Percentiles rank a stretch among this genome's conserved stretches.
phyloP scores from a whole-genome alignment of 352 stramenopile species.

The Pilasporangium apinafurcum region DNA sequence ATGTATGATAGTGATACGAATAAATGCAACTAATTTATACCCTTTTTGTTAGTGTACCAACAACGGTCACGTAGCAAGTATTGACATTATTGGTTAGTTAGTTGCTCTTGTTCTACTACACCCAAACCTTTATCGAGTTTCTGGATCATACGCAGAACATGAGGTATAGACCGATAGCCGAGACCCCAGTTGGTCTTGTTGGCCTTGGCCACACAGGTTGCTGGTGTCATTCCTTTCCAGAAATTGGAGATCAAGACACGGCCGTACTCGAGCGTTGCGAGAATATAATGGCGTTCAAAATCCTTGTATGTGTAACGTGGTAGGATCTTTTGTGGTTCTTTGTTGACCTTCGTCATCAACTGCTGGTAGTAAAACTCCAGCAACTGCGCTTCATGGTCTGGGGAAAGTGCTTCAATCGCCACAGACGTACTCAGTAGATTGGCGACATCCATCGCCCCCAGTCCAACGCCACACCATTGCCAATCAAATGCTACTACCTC shows the following conservation, averaged over 20 bases:
- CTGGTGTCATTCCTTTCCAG: constrained; percentile 45
- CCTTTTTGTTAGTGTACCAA: too few species aligned
- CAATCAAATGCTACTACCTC: constrained; percentile 65
- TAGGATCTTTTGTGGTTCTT: constrained; percentile 1
- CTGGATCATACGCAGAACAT: constrained; percentile 49
- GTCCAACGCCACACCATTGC: constrained; percentile 60
- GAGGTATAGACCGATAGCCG: constrained; percentile 56
- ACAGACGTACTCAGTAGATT: constrained; percentile 69
- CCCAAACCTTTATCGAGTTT: constrained; percentile 33
- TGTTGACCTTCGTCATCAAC: constrained; percentile 13
- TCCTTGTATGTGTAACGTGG: constrained; percentile 34
- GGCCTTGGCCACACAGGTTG: constrained; percentile 26
- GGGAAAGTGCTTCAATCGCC: constrained; percentile 29
- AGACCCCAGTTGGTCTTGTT: constrained; percentile 62
- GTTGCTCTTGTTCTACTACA: constrained; percentile 27
- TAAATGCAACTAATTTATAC: too few species aligned
- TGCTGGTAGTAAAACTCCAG: constrained; percentile 51
- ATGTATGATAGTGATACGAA: too few species aligned
- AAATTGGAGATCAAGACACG: constrained; percentile 59
- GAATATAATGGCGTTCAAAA: constrained; percentile 48
- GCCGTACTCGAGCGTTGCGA: constrained; percentile 63
- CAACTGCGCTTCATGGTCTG: constrained; percentile 19
- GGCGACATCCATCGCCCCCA: constrained; percentile 56
- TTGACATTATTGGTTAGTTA: neutral
- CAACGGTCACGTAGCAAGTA: too few species aligned